phyloP scores from a whole-genome alignment of 176 grass and related monocot species.

The Rhynchospora tenuis region DNA sequence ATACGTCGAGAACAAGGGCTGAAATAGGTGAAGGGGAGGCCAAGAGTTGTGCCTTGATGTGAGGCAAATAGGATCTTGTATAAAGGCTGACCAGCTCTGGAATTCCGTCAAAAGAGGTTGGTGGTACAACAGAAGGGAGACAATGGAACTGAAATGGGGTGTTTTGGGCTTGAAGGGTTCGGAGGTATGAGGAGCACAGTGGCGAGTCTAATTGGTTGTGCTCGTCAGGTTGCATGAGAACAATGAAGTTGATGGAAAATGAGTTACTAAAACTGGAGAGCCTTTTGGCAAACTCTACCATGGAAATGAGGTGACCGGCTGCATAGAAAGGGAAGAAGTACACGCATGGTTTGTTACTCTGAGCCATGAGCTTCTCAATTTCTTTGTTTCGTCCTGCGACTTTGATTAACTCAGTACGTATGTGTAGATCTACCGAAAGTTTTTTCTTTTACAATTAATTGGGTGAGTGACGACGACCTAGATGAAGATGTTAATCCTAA shows the following conservation, averaged over 20 bases:
- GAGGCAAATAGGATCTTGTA: constrained; percentile 31
- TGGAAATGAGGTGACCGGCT: constrained; percentile 52
- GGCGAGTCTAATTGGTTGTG: constrained; percentile 12
- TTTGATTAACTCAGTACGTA: too few relatives aligned
- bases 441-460: too few relatives aligned
- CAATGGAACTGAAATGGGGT: constrained; percentile 38
- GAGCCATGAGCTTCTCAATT: too few relatives aligned
- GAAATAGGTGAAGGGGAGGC: constrained; percentile 30
- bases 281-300: constrained; percentile 57
- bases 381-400: too few relatives aligned
- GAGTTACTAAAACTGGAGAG: background rate
- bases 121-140: constrained; percentile 33
- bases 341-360: too few relatives aligned
- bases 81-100: constrained; percentile 47
- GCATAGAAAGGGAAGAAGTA: constrained; percentile 12
- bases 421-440: too few relatives aligned
- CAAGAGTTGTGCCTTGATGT: constrained; percentile 37
- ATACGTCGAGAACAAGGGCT: constrained; percentile 61
- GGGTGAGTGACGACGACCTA: too few relatives aligned
- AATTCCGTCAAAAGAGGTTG: constrained; percentile 15
- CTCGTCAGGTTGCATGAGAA: constrained; percentile 35
- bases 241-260: constrained; percentile 35
- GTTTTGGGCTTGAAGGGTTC: constrained; percentile 29
- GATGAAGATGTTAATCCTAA: too few relatives aligned
- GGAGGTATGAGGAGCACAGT: constrained; percentile 25